Percentiles rank a stretch among this genome's conserved stretches.
phyloP scores from a whole-genome alignment of 176 grass and related monocot genomes.

The Oryza australiensis region DNA sequence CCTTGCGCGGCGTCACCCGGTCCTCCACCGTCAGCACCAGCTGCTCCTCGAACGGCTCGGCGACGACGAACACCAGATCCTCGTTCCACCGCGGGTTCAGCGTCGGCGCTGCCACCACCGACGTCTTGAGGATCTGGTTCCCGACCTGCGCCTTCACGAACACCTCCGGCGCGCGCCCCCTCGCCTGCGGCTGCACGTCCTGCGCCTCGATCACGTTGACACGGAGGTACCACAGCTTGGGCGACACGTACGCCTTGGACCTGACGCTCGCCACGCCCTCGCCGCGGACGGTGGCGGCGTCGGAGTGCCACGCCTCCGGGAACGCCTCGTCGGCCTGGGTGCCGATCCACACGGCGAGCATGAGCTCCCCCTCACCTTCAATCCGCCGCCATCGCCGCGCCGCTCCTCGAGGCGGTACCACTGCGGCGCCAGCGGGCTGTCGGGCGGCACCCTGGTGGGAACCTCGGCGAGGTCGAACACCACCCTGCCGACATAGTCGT shows the following conservation, averaged over 20 bases:
- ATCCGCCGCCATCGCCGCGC: constrained; percentile 24
- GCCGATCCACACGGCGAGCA: constrained; percentile 89
- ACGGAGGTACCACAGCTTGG: constrained; percentile 94
- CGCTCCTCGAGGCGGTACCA: constrained; percentile 79
- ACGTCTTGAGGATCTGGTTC: constrained; percentile 78
- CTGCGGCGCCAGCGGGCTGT: constrained; percentile 82
- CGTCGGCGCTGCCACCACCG: constrained; percentile 28
- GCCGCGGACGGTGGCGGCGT: constrained; percentile 68
- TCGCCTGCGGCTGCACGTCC: constrained; percentile 66
- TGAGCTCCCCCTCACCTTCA: constrained; percentile 69
- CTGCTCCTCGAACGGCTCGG: constrained; percentile 97
- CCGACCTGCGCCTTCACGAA: constrained; percentile 87
- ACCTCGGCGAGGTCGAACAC: constrained; percentile 77
- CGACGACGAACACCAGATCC: constrained; percentile 87
- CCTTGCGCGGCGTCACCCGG: constrained; percentile 55
- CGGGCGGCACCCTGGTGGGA: constrained; percentile 65
- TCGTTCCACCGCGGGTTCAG: constrained; percentile 88
- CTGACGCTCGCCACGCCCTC: constrained; percentile 63
- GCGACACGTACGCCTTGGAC: constrained; percentile 86
- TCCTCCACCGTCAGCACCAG: constrained; percentile 77
- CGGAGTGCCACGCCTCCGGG: constrained; percentile 90
- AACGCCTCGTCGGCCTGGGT: constrained; percentile 93
- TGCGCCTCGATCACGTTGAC: constrained; percentile 89
- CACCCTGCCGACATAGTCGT: constrained; percentile 83
- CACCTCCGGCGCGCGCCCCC: constrained; percentile 54